A percentile compares a stretch with the other conserved stretches of the same genome.
Conservation (phyloP, 1,139 yeast species). For the Saccharomycopsis hybrid region DNA sequence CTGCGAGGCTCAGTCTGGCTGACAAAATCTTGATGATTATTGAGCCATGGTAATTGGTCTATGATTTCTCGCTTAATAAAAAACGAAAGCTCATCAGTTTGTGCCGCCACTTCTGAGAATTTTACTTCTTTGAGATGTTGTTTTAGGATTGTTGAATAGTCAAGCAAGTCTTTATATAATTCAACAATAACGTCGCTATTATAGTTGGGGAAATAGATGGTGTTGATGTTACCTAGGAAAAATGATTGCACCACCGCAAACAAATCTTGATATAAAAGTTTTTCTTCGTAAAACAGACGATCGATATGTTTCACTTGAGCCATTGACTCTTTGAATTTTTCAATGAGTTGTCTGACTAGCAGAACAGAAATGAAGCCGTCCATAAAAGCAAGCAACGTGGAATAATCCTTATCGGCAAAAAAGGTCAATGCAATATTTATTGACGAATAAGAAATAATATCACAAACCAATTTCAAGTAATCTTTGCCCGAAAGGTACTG, state of each 20-base stretch:
- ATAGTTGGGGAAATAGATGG: conserved; percentile 8
- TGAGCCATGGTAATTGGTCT: neutral
- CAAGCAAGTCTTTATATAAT: conserved; percentile 1
- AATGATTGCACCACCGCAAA: conserved; percentile 2
- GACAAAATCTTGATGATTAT: neutral
- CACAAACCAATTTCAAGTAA: conserved; percentile 1
- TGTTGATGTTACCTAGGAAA: neutral
- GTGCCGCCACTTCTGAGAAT: neutral
- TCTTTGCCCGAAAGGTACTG: neutral
- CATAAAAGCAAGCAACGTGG: conserved; percentile 4
- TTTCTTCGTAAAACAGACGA: neutral
- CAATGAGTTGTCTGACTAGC: neutral
- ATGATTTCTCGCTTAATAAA: neutral
- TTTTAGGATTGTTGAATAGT: neutral
- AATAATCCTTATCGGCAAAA: conserved; percentile 8
- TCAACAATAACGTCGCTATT: conserved; percentile 2
- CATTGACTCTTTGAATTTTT: neutral
- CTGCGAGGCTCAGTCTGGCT: conserved; percentile 3
- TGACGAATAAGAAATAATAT: conserved; percentile 1
- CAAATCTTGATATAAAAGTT: neutral
- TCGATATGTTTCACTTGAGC: neutral
- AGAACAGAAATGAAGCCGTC: conserved; percentile 6
- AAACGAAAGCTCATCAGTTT: neutral
- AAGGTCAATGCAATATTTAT: conserved; percentile 8
- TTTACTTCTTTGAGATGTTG: too few relatives aligned